phyloP scores from a whole-genome alignment of 1,284 basidiomycete genomes.

The Malassezia dermatis region DNA sequence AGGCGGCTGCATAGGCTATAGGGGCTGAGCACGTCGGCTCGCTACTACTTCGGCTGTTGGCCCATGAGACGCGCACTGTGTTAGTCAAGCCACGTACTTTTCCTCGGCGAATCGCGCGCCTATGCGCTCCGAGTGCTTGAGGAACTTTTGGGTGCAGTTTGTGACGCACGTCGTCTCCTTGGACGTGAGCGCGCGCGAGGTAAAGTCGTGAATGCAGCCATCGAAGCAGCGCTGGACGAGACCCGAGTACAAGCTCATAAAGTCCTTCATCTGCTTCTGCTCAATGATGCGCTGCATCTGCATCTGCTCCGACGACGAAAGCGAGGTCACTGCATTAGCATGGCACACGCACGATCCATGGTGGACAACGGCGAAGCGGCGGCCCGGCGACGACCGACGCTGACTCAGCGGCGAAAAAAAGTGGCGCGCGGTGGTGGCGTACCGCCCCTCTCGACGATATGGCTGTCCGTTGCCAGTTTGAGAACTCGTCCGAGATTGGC shows the following conservation, averaged over 20 bases:
- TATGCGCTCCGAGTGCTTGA: slow-evolving; percentile 90
- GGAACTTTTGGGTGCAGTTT: slow-evolving; percentile 76
- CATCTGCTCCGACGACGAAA: slow-evolving; percentile 39
- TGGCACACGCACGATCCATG: slow-evolving; percentile 27
- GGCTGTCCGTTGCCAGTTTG: slow-evolving; percentile 56
- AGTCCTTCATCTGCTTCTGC: slow-evolving; percentile 82
- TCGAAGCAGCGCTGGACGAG: slow-evolving; percentile 93
- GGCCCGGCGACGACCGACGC: slow-evolving; percentile 5
- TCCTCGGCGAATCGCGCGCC: slow-evolving; percentile 64
- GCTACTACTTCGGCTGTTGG: slow-evolving; percentile 8
- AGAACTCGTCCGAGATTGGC: slow-evolving; percentile 92
- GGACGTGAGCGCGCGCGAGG: slow-evolving; percentile 76
- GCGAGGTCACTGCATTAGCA: slow-evolving; percentile 30
- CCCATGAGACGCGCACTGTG: slow-evolving; percentile 16
- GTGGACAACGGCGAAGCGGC: slow-evolving; percentile 6
- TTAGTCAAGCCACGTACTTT: slow-evolving; percentile 26
- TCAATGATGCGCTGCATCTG: slow-evolving; percentile 45
- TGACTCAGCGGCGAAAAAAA: slow-evolving; percentile 19
- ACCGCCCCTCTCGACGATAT: slow-evolving; percentile 6
- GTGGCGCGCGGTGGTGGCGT: neutral
- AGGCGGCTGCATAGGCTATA: neutral
- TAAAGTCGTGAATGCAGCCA: slow-evolving; percentile 90
- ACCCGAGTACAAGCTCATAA: slow-evolving; percentile 87
- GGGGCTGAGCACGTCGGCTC: too few species aligned
- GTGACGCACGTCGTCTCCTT: slow-evolving; percentile 65